Evolutionary conservation across 495 filamentous ascomycete species (phyloP), one percentile per base, ranked within the genome.

Genomic region (Penicillium soppii): DNA sequence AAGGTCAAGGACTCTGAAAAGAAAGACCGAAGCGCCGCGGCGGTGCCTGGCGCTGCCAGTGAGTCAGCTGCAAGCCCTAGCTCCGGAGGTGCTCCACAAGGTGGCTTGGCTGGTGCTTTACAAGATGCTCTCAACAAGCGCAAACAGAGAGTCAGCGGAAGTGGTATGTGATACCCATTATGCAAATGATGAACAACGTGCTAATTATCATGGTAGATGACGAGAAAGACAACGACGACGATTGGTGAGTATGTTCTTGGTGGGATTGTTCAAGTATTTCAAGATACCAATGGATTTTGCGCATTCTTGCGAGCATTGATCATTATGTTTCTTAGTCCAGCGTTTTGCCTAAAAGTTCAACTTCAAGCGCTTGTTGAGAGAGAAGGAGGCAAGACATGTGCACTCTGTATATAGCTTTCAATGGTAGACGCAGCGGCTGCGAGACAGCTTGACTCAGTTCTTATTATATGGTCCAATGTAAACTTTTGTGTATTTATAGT

Each of bases 141-240:
- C 71, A 95, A 95, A 73, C 80, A 87, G 71, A 92, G 91, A 76
- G 91, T 95, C 62, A 86, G 88, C 66, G 81, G 84, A 63, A 94
- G 89, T 74, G 91, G 91, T 97, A 86, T 81, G 90, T 86, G 4
- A 13, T 35, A 30, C 26, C 21, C 43, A 23, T 26, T 8, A 5
- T 9, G 12, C 15, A 17, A 29, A 27, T n/a, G 7, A 30, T 20
- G 8, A 16, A 19, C 15, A 2, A 33, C n/a, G 38, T 47, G 20
- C 62, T 66, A 53, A 68, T 62, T 53, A 52, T 70, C 45, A 25
- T 70, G 13, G 49, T 49, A 89, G 85, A 92, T 74, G 88, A 92
- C 60, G 88, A 92, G 63, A 83, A 86, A 66, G 80, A 81, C 23
- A 85, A 90, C 58, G 81, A 87, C 46, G 88, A 92, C 58, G 87